Percentiles rank a stretch among this genome's conserved stretches.
Conservation (phyloP, 2,329 filamentous ascomycete species). For the Scleromitrula shiraiana region DNA sequence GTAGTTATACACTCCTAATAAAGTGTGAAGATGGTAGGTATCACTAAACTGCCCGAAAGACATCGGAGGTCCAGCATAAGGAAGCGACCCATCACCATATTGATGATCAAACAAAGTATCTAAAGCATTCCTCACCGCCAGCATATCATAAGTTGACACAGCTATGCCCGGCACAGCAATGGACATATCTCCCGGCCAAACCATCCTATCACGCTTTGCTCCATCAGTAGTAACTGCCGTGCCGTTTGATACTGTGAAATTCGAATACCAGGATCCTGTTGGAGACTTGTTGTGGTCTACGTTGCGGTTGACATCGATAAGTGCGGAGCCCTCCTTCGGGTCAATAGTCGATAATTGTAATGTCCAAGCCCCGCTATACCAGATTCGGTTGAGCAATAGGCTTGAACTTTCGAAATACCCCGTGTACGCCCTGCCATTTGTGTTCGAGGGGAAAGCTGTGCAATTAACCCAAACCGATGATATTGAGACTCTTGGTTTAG, state of each 20-base stretch:
- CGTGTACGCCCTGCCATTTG: slow-evolving; percentile 43
- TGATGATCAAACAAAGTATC: slow-evolving; percentile 33
- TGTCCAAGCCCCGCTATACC: slow-evolving; percentile 43
- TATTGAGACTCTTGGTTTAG: slow-evolving; percentile 28
- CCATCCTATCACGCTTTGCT: slow-evolving; percentile 49
- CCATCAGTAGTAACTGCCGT: slow-evolving; percentile 38
- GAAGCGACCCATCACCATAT: slow-evolving; percentile 36
- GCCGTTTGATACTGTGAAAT: slow-evolving; percentile 17
- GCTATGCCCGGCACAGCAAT: slow-evolving; percentile 47
- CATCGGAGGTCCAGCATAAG: slow-evolving; percentile 44
- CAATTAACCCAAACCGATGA: slow-evolving; percentile 34
- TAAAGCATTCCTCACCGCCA: slow-evolving; percentile 40
- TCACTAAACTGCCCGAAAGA: slow-evolving; percentile 38
- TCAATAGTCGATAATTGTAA: slow-evolving; percentile 27
- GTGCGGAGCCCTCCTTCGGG: background rate
- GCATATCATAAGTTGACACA: slow-evolving; percentile 45
- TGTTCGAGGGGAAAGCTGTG: slow-evolving; percentile 35
- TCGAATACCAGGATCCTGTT: background rate
- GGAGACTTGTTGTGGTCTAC: background rate
- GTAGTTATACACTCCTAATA: slow-evolving; percentile 52
- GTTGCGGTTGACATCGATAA: background rate
- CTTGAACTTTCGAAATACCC: slow-evolving; percentile 45
- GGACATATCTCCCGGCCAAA: slow-evolving; percentile 57
- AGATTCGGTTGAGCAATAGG: slow-evolving; percentile 44
- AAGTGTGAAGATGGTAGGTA: slow-evolving; percentile 52